A percentile compares a stretch with the other conserved stretches of the same genome.
phyloP scores from a whole-genome alignment of 805 yeast species.

The Candida montana region DNA sequence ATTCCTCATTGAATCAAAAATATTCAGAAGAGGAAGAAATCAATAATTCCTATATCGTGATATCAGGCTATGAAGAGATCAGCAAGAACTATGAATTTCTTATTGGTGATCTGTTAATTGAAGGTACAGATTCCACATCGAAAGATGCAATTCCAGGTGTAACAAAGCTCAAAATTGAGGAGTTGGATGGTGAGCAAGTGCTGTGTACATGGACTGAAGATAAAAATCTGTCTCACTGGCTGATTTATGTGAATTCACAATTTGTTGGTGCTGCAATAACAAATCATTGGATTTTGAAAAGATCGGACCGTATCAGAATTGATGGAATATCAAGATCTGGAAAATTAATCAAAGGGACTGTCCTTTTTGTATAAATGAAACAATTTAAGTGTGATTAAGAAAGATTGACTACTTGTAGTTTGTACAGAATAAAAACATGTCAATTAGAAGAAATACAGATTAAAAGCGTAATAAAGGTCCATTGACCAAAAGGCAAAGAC shows the following conservation, averaged over 20 bases:
- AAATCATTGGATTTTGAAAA: slow-evolving; percentile 8
- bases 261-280: slow-evolving; percentile 23
- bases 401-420: background rate
- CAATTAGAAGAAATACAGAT: too few species aligned
- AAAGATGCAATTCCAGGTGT: background rate
- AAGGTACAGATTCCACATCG: slow-evolving; percentile 1
- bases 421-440: background rate
- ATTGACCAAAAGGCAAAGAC: too few species aligned
- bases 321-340: slow-evolving; percentile 22
- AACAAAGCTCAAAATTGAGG: slow-evolving; percentile 4
- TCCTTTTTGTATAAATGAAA: slow-evolving; percentile 10
- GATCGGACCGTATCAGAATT: slow-evolving; percentile 17
- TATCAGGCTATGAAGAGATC: slow-evolving; percentile 17
- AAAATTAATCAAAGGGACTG: slow-evolving; percentile 13
- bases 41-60: slow-evolving; percentile 24
- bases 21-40: slow-evolving; percentile 6
- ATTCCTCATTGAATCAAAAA: background rate
- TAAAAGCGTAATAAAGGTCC: too few species aligned
- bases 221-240: slow-evolving; percentile 23
- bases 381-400: background rate
- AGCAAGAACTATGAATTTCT: slow-evolving; percentile 13
- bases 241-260: slow-evolving; percentile 26
- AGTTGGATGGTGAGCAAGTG: slow-evolving; percentile 8
- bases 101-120: slow-evolving; percentile 24
- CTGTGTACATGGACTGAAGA: slow-evolving; percentile 23